phyloP scores from a whole-genome alignment of 2,329 filamentous ascomycete genomes.

The Sporothrix humicola region DNA sequence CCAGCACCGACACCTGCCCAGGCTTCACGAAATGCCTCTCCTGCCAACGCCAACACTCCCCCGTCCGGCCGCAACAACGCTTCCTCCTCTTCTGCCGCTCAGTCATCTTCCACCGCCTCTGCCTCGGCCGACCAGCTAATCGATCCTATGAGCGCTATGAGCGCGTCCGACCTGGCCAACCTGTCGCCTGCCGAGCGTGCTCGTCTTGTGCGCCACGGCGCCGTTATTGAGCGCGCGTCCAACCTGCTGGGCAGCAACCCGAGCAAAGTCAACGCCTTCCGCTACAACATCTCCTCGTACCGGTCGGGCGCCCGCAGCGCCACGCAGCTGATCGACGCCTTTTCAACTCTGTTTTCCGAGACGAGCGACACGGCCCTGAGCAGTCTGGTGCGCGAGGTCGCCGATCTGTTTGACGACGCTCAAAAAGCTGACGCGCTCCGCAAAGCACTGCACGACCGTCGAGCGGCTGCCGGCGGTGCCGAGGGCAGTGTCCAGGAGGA shows the following conservation, averaged over 20 bases:
- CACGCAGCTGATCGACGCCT: constrained; percentile 79
- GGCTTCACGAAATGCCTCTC: constrained; percentile 36
- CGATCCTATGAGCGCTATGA: constrained; percentile 58
- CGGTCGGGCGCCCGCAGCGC: constrained; percentile 72
- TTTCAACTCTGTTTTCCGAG: constrained; percentile 83
- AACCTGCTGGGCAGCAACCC: constrained; percentile 79
- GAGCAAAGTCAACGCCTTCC: constrained; percentile 77
- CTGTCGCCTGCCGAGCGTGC: constrained; percentile 80
- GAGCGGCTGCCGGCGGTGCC: constrained; percentile 49
- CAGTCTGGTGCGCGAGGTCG: constrained; percentile 87
- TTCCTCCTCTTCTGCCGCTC: background rate
- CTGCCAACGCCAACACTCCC: background rate
- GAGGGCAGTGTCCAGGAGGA: constrained; percentile 79
- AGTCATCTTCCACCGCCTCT: background rate
- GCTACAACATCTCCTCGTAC: constrained; percentile 78
- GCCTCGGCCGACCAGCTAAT: constrained; percentile 36
- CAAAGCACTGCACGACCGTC: constrained; percentile 93
- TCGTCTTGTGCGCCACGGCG: constrained; percentile 76
- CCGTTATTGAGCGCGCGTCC: constrained; percentile 83
- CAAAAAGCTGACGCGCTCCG: constrained; percentile 74
- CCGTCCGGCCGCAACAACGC: background rate
- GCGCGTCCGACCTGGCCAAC: constrained; percentile 56
- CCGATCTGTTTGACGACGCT: constrained; percentile 88
- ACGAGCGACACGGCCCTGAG: constrained; percentile 80
- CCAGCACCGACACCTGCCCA: constrained; percentile 47